Base-by-base conservation (phyloP, 352 stramenopile species). In the Phytophthora cactorum region DNA sequence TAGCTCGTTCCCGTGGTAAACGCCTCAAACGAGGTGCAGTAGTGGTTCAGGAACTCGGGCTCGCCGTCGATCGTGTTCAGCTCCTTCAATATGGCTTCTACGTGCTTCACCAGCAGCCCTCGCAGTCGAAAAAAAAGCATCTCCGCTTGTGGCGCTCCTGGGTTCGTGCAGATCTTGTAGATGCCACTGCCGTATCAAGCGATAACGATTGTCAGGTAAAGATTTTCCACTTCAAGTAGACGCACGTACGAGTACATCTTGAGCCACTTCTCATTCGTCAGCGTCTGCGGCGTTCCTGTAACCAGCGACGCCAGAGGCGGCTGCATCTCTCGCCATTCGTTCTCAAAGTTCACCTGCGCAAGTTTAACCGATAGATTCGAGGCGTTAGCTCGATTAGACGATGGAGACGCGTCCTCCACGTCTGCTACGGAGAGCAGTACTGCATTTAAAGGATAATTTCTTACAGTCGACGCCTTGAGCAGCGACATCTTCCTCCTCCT, bases 121-220 rank as follows among this genome's bases (percentile, higher is more conserved):
- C 85, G 79, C 31, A 96, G 52, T 6, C 88, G 80, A 49, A 95
- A 93, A 63, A 92, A 96, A 1, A 96, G 64, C 76, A 91, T 84
- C 50, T 96, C 88, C 0, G 85, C 88, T 49, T 96, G 88, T 22
- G 88, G 84, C 2, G 81, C 79, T 2, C 86, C 86, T 8, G 86
- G 88, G 50, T 92, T 94, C 7, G 88, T 96, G 52, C 88, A 96
- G 60, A 96, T 95, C 56, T 92, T 94, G 71, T 96, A 96, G 59
- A 96, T 92, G 28, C 85, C 84, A 38, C 84, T 93, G 39, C 52
- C 34, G 44, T 27, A 31, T 32, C 31, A 67, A 39, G 25, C 12
- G 14, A 51, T 8, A 63, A 50, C 3, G 25, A 6, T 25, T 29
- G 27, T 58, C 7, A 49, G 5, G 7, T 54, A 39, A 51, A 65